These are phyloP conservation scores for Geotrichum histeridarum DNA, from an alignment of 1,139 yeast species.

Conservation along the genomic window DNA sequence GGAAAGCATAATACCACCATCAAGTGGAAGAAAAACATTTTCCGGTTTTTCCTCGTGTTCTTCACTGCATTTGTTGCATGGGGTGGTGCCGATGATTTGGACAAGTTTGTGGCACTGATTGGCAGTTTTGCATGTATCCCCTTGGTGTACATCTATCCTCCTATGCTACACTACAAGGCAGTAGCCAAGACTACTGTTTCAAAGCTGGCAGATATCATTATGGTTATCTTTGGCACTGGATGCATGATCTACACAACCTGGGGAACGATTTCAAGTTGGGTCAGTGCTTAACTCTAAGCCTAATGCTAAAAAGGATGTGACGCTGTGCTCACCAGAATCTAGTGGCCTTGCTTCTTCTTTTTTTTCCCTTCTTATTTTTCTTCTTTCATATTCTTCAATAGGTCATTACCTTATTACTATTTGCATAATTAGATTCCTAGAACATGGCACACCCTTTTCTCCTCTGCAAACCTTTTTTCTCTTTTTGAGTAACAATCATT, in stretches of 20 bases:
- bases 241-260: slow-evolving; percentile 60
- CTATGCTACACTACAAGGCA: slow-evolving; percentile 63
- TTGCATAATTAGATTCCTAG: no score
- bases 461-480: no score
- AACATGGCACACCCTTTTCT: no score
- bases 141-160: slow-evolving; percentile 89
- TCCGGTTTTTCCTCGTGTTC: slow-evolving; percentile 60
- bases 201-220: slow-evolving; percentile 38
- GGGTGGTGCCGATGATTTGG: slow-evolving; percentile 67
- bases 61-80: slow-evolving; percentile 65
- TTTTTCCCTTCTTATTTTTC: no score
- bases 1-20: slow-evolving; percentile 67
- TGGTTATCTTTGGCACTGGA: slow-evolving; percentile 44
- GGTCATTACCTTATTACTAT: no score
- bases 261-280: slow-evolving; percentile 45
- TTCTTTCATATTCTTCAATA: no score
- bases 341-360: no score
- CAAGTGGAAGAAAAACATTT: slow-evolving; percentile 81
- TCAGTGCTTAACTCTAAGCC: slow-evolving; percentile 12
- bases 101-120: slow-evolving; percentile 84
- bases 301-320: no score
- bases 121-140: slow-evolving; percentile 97
- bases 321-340: no score
- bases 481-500: no score
- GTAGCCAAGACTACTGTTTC: slow-evolving; percentile 30